Base-by-base conservation (phyloP, 2,329 filamentous ascomycete genomes). In the Pseudocercospora fuligena region DNA sequence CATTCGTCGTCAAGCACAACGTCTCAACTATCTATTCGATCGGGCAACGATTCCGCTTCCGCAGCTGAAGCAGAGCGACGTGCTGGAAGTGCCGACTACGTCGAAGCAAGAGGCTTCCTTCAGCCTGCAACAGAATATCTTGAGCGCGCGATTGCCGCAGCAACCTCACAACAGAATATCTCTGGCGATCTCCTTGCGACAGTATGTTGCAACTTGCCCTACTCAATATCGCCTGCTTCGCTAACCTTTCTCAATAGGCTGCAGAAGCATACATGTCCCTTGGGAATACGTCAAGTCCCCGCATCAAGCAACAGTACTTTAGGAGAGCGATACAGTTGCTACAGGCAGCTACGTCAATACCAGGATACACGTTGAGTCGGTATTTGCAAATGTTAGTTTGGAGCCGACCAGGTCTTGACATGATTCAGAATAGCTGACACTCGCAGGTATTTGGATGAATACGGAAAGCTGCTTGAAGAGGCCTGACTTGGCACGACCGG, bases 201-300 rank as follows among this genome's bases (percentile, higher is more conserved):
- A 40, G 84, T 85, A 72, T 72, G 80, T 53, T 25, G 8, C 3
- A 3, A 51, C 40, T 23, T 29, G 14, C 49, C 19, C 51, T 14
- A 33, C 19, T 40, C 9, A 14, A 27, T 19, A 12, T 6, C 36
- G 36, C 43, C 31, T 25, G 12, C 61, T 63, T 19, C 27, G 67
- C 47, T 59, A 49, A 61, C 33, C 6, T 5, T 47, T 36, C 16
- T 47, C 23, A 47, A 67, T 67, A 84, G 82, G 80, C 83, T 36
- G 84, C 84, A 21, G 84, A 86, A 76, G 81, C 83, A 36, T 81
- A 81, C 66, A 86, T 86, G 81, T 85, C 81, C 61, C 72, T 86
- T 16, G 84, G 84, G 14, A 86, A 85, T 63, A 82, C 84, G 1
- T 83, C 82, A 3, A 80, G 80, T 23, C 73, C 79, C 7, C 78